A percentile compares a stretch with the other conserved stretches of the same genome.
Conservation (phyloP, 1,139 yeast species). For the Kluyveromyces marxianus region DNA sequence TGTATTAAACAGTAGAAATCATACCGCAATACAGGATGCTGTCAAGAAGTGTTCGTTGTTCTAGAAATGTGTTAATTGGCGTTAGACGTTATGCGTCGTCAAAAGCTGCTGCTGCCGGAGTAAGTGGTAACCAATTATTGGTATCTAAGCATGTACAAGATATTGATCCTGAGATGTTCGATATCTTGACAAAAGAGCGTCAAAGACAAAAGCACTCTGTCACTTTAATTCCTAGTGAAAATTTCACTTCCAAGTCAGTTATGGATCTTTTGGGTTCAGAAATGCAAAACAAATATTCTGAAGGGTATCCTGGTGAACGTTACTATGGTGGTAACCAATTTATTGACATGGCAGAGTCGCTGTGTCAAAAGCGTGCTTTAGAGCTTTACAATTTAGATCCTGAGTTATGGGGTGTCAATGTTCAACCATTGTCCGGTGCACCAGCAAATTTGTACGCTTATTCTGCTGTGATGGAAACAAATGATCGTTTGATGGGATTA, state of each 20-base stretch:
- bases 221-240: conserved; percentile 89
- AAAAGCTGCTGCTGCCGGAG: neutral
- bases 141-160: conserved; percentile 58
- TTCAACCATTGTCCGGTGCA: conserved; percentile 89
- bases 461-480: conserved; percentile 84
- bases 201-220: conserved; percentile 82
- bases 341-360: conserved; percentile 81
- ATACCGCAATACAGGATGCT: neutral
- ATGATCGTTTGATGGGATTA: conserved; percentile 92
- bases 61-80: neutral
- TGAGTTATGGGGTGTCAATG: conserved; percentile 90
- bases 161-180: conserved; percentile 81
- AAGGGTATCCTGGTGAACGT: conserved; percentile 96
- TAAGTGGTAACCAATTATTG: conserved; percentile 28
- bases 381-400: conserved; percentile 74
- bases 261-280: conserved; percentile 92
- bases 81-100: neutral
- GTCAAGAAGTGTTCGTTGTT: neutral
- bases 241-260: conserved; percentile 90
- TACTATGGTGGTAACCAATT: conserved; percentile 96
- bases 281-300: conserved; percentile 98
- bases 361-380: conserved; percentile 88
- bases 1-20: neutral
- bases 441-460: conserved; percentile 94
- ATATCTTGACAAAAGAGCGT: conserved; percentile 65